A percentile compares a stretch with the other conserved stretches of the same genome.
Conservation (phyloP, 148 eudicot genomes). For the Vaccinium corymbosum region DNA sequence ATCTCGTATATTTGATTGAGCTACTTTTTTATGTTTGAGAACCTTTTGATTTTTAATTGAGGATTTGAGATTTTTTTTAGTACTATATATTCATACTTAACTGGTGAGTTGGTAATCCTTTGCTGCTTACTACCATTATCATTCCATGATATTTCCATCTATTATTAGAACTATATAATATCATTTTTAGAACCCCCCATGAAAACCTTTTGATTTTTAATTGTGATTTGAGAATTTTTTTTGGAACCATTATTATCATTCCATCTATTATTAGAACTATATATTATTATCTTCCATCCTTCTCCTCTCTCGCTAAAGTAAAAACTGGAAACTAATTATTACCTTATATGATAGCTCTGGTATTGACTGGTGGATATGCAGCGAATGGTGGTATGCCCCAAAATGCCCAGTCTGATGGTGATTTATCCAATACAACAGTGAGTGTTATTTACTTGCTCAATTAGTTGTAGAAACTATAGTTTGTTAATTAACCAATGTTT, state of each 20-base stretch:
- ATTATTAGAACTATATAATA: too few relatives aligned
- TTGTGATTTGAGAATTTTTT: background rate
- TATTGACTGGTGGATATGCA: constrained; percentile 49
- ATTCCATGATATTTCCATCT: background rate
- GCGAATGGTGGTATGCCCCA: constrained; percentile 45
- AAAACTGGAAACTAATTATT: constrained; percentile 8
- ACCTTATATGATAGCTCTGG: constrained; percentile 35
- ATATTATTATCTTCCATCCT: too few relatives aligned
- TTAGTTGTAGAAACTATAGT: background rate
- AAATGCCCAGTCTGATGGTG: constrained; percentile 39
- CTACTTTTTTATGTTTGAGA: background rate
- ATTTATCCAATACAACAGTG: constrained; percentile 56
- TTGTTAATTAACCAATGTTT: background rate
- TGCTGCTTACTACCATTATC: background rate
- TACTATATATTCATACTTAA: background rate
- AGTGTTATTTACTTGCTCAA: constrained; percentile 21
- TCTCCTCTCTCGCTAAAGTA: background rate
- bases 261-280: too few relatives aligned
- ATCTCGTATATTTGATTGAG: background rate
- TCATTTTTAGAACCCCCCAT: too few relatives aligned
- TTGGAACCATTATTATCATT: background rate
- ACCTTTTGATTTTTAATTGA: background rate
- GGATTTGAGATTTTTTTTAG: background rate
- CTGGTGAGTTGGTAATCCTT: constrained; percentile 2
- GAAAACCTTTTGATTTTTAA: too few relatives aligned